Conservation (phyloP, 176 grass and related monocot species). For the Cenchrus fungigraminus region DNA sequence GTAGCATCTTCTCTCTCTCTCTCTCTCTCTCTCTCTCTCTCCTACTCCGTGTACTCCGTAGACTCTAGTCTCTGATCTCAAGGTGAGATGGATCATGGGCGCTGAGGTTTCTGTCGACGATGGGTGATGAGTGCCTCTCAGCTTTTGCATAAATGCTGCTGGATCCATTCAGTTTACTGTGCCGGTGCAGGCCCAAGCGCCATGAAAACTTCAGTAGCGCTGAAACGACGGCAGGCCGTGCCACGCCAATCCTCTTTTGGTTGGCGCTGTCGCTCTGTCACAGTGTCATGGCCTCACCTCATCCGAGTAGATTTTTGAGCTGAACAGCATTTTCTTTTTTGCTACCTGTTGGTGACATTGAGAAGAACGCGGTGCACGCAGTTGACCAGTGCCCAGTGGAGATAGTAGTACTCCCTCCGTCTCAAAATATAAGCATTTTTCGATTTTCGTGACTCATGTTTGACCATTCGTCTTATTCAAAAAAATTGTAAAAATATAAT, state of each 20-base stretch:
- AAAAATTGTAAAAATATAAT: too few species aligned
- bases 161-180: slow-evolving; percentile 48
- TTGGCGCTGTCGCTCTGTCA: slow-evolving; percentile 26
- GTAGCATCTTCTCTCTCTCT: slow-evolving; percentile 9
- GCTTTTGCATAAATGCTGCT: slow-evolving; percentile 50
- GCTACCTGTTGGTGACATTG: background rate
- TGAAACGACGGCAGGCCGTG: slow-evolving; percentile 21
- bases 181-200: slow-evolving; percentile 6
- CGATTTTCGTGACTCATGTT: too few species aligned
- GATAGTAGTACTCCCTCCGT: too few species aligned
- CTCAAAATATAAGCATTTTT: too few species aligned
- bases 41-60: too few species aligned
- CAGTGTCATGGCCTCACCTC: background rate
- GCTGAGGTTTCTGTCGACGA: background rate
- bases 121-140: slow-evolving; percentile 35
- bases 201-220: slow-evolving; percentile 9
- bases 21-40: background rate
- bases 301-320: slow-evolving; percentile 22
- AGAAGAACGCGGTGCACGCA: slow-evolving; percentile 2
- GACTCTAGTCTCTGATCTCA: background rate
- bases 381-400: background rate
- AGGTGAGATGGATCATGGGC: background rate
- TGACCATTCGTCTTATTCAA: too few species aligned
- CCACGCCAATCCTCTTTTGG: background rate
- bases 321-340: background rate